phyloP scores from a whole-genome alignment of 768 basidiomycete genomes.

The Mycena polygramma region DNA sequence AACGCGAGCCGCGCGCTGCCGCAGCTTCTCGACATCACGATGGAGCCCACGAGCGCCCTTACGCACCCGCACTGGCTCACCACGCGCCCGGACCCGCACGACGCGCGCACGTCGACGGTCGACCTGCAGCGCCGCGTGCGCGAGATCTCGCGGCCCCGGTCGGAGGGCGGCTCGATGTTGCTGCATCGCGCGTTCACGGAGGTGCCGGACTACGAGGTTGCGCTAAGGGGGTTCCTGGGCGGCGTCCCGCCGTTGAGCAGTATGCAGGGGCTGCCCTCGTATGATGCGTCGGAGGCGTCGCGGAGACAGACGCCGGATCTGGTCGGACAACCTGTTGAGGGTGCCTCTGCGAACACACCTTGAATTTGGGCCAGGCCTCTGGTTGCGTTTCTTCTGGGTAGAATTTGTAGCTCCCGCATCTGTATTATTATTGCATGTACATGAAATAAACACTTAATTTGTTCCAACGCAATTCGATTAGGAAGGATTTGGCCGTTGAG shows the following conservation, averaged over 20 bases:
- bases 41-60: constrained; percentile 72
- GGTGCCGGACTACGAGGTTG: constrained; percentile 90
- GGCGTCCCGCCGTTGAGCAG: constrained; percentile 89
- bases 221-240: constrained; percentile 89
- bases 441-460: no score
- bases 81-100: constrained; percentile 52
- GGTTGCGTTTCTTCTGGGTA: no score
- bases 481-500: no score
- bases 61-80: constrained; percentile 57
- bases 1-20: constrained; percentile 65
- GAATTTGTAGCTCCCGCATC: no score
- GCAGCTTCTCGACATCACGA: constrained; percentile 65
- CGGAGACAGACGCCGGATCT: constrained; percentile 30
- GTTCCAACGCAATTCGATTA: no score
- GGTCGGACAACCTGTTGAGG: constrained; percentile 2
- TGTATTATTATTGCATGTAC: no score
- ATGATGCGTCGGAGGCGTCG: constrained; percentile 71
- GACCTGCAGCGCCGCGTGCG: constrained; percentile 37
- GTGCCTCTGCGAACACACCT: no score
- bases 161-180: constrained; percentile 45
- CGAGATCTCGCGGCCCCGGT: constrained; percentile 30
- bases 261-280: constrained; percentile 85
- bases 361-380: no score
- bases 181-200: constrained; percentile 76
- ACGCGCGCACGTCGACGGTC: constrained; percentile 33